Conservation (phyloP, 345 rosid genomes). For the Aurinia saxatilis region DNA sequence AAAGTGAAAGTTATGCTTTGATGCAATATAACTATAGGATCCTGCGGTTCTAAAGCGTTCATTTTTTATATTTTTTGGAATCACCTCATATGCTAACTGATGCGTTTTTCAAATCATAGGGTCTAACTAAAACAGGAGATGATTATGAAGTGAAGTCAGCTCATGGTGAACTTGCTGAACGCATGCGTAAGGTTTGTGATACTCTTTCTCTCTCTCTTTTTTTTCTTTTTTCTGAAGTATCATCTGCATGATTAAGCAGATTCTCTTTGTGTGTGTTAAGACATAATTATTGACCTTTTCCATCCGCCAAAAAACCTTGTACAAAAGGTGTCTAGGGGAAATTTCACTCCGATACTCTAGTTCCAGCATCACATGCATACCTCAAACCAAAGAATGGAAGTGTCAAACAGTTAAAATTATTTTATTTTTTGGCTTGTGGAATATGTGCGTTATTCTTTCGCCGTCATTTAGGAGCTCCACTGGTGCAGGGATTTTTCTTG, state of each 20-base stretch:
- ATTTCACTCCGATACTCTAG: background rate
- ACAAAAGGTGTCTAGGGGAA: background rate
- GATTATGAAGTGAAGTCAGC: conserved; percentile 95
- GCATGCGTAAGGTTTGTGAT: conserved; percentile 88
- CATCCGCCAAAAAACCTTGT: background rate
- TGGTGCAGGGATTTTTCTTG: background rate
- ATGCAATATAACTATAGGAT: background rate
- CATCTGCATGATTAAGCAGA: background rate
- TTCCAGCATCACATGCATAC: conserved; percentile 1
- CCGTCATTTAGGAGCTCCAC: background rate
- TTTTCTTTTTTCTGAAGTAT: background rate
- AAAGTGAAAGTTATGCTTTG: background rate
- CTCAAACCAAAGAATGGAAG: background rate
- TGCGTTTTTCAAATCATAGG: conserved; percentile 43
- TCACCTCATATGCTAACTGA: background rate
- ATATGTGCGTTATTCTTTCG: conserved; percentile 1
- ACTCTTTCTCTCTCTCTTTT: background rate
- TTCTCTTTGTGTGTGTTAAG: background rate
- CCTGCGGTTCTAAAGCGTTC: background rate
- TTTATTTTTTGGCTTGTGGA: background rate
- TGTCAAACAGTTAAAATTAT: background rate
- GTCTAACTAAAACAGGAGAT: conserved; percentile 90
- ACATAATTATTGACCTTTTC: background rate
- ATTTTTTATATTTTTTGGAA: background rate
- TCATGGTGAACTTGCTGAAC: conserved; percentile 96